Conservation (phyloP, 305 asterid genomes). For the Plantago lanceolata region DNA sequence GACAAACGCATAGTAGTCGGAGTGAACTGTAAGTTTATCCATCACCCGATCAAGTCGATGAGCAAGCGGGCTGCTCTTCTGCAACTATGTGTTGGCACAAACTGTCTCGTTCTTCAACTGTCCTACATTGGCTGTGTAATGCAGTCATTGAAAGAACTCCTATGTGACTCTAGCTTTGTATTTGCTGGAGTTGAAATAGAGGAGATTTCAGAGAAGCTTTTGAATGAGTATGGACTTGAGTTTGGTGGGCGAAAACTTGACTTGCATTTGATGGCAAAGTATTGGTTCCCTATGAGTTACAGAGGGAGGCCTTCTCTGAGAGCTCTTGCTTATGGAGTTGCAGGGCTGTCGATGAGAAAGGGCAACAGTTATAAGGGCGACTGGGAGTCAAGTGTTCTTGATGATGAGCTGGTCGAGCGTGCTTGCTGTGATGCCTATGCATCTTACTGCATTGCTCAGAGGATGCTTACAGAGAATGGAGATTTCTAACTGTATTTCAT, state of each 20-base stretch:
- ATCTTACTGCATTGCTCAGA: slow-evolving; percentile 30
- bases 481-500: slow-evolving; percentile 1
- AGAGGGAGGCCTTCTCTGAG: slow-evolving; percentile 27
- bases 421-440: slow-evolving; percentile 39
- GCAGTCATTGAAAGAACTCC: slow-evolving; percentile 19
- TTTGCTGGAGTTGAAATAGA: slow-evolving; percentile 32
- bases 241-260: slow-evolving; percentile 21
- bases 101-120: slow-evolving; percentile 39
- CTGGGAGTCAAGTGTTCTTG: slow-evolving; percentile 36
- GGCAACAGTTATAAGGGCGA: slow-evolving; percentile 14
- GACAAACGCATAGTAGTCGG: slow-evolving; percentile 24
- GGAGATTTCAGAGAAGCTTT: slow-evolving; percentile 21
- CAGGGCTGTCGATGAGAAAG: slow-evolving; percentile 29
- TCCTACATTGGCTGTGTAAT: slow-evolving; percentile 30
- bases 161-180: slow-evolving; percentile 18
- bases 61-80: slow-evolving; percentile 31
- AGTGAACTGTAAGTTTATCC: slow-evolving; percentile 30
- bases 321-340: slow-evolving; percentile 30
- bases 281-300: slow-evolving; percentile 37
- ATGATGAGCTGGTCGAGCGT: slow-evolving; percentile 26
- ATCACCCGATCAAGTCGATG: slow-evolving; percentile 31
- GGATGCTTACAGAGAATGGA: slow-evolving; percentile 19
- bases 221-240: slow-evolving; percentile 23
- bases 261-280: slow-evolving; percentile 28
- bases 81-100: slow-evolving; percentile 31